These are phyloP conservation scores for Cercospora canescens DNA, from an alignment of 2,329 filamentous ascomycete genomes.

Conservation along the genomic window DNA sequence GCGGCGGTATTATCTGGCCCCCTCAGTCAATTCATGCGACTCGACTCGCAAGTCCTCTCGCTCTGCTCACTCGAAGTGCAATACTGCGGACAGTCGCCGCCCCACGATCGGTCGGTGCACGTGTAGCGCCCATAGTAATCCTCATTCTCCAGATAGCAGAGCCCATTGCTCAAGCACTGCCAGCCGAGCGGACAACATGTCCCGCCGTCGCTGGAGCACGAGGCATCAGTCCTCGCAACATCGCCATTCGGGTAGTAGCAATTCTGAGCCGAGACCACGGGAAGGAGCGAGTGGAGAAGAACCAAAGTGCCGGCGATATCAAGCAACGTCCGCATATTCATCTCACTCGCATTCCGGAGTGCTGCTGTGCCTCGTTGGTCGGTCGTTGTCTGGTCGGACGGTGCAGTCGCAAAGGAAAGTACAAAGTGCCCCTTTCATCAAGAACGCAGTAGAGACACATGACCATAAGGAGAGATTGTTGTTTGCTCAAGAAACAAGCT, in stretches of 20 bases:
- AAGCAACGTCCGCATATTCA: conserved; percentile 1
- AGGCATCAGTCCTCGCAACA: conserved; percentile 25
- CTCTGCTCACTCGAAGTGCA: conserved; percentile 30
- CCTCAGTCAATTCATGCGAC: background rate
- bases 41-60: background rate
- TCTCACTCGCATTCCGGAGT: conserved; percentile 2
- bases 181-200: conserved; percentile 39
- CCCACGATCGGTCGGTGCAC: conserved; percentile 38
- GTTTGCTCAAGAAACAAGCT: conserved; percentile 15
- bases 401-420: background rate
- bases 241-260: conserved; percentile 41
- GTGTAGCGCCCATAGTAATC: conserved; percentile 35
- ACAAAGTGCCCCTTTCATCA: background rate
- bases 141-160: conserved; percentile 33
- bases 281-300: conserved; percentile 13
- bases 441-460: background rate
- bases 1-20: conserved; percentile 21
- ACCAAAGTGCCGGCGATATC: conserved; percentile 6
- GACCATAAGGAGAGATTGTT: background rate
- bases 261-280: conserved; percentile 24
- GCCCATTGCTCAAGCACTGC: conserved; percentile 36
- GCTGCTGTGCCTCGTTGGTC: background rate
- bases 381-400: background rate
- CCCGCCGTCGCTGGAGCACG: conserved; percentile 30
- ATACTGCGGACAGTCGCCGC: conserved; percentile 29